phyloP scores from a whole-genome alignment of 148 eudicot genomes.

The Chenopodium suecicum region DNA sequence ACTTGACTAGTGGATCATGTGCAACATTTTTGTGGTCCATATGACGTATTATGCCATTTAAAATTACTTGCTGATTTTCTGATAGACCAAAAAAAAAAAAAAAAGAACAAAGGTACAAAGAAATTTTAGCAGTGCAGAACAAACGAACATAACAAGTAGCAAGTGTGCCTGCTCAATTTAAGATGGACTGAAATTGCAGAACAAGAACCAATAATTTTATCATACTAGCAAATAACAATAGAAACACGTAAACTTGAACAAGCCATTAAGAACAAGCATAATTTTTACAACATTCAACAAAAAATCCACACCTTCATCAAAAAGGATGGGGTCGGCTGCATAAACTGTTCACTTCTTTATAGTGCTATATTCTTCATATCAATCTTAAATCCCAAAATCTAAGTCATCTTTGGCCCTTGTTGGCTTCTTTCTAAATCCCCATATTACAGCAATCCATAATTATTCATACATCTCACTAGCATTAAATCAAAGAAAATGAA shows the following conservation, averaged over 20 bases:
- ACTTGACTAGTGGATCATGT: slow-evolving; percentile 70
- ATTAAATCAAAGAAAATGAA: neutral
- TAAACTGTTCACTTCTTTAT: neutral
- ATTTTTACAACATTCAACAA: too few species aligned
- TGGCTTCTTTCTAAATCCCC: neutral
- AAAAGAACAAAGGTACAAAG: neutral
- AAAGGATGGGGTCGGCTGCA: too few species aligned
- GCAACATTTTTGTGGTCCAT: slow-evolving; percentile 91
- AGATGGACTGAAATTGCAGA: neutral
- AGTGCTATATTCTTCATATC: neutral
- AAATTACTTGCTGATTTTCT: slow-evolving; percentile 69
- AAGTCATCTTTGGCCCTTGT: neutral
- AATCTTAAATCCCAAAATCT: neutral
- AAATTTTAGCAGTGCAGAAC: neutral
- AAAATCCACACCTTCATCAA: too few species aligned
- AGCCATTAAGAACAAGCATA: neutral
- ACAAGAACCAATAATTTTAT: neutral
- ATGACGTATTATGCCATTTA: slow-evolving; percentile 76
- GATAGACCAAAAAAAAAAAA: slow-evolving; percentile 13
- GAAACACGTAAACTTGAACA: neutral
- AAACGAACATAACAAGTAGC: neutral
- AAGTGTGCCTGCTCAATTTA: neutral
- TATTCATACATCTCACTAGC: neutral
- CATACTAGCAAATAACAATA: neutral
- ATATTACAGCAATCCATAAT: neutral